Evolutionary conservation across 345 rosid species (phyloP), one percentile per base, ranked within the genome.

Genomic region (Citrus maxima): DNA sequence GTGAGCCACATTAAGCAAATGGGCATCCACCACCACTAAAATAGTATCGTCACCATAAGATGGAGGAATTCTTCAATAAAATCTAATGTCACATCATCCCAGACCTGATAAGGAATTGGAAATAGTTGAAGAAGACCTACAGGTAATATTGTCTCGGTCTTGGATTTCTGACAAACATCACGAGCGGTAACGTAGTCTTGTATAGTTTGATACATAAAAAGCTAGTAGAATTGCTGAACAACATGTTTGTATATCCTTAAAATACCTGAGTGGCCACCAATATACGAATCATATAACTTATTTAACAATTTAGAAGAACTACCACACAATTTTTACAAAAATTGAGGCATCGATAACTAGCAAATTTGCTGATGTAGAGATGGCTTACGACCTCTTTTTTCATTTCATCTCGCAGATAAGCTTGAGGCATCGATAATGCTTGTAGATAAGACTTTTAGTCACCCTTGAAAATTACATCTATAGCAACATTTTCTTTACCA

Each of bases 141-240:
- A 4, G 7, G 74, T 2, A 28, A 3, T 18, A 24, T 0, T 0
- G 22, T 59, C 2, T 14, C 19, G 0, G 22, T 2, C 10, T 67
- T 34, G 4, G 19, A 24, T 55, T 25, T 2, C 35, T 77, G 55
- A 14, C 65, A 51, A 5, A 49, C 22, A 1, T 16, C 42, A 21
- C 74, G 67, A 14, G 63, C 0, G 10, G 46, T 14, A 32, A 76
- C 24, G 10, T 46, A 67, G 6, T 49, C 35, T 8, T 56, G 5
- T 18, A 68, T 38, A 8, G 12, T 32, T 4, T 13, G 34, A 63
- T 63, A 14, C 72, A 75, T 25, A 12, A 62, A 75, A 0, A 60
- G 78, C 71, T 18, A 75, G 49, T 75, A 46, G 24, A 64, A 75
- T 64, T 75, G 46, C 27, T 64, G 61, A 12, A 71, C 60, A 4